Base-by-base conservation (phyloP, 2,329 filamentous ascomycete genomes). In the Ceratocystis harringtonii region DNA sequence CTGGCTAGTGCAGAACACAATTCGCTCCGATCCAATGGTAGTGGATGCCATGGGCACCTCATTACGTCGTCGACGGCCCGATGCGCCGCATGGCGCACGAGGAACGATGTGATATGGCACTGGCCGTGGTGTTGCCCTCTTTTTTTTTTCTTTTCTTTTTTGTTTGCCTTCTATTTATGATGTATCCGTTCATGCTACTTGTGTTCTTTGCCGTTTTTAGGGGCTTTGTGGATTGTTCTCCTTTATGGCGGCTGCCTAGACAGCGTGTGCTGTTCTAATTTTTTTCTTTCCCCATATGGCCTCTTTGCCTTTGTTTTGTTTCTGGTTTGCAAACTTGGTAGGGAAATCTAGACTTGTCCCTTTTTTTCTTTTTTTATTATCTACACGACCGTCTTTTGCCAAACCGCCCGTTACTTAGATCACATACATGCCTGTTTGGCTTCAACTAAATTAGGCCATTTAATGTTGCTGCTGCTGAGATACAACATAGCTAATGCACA, bases 1-100 rank as follows among this genome's bases (percentile, higher is more conserved):
- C 71, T 95, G 90, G 81, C 78, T 97, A 70, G 85, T 96, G 62
- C 85, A 95, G 74, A 95, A 95, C 72, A 92, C 86, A 15, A 88
- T 95, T 67, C 81, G 84, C 69, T 84, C 82, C 61, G 89, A 92
- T 74, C 86, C 86, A 0, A 89, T 92, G 76, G 92, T 97, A 7
- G 82, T 86, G 70, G 86, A 90, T 74, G 91, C 91, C 0, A 79
- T 96, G 70, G 85, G 84, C 28, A 81, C 80, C 67, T 84, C 85
- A 32, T 76, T 92, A 66, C 80, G 83, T 72, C 84, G 80, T 72
- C 77, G 84, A 70, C 80, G 86, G 69, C 73, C 78, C 15, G 83
- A 85, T 71, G 85, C 81, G 15, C 85, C 85, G 1, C 78, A 79
- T 17, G 85, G 85, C 1, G 85, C 85, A 3, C 79, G 73, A 69